Evolutionary conservation across 129 eudicot genomes (phyloP), one percentile per base, ranked within the genome.

Genomic region (Chrysanthemum makinoi): DNA sequence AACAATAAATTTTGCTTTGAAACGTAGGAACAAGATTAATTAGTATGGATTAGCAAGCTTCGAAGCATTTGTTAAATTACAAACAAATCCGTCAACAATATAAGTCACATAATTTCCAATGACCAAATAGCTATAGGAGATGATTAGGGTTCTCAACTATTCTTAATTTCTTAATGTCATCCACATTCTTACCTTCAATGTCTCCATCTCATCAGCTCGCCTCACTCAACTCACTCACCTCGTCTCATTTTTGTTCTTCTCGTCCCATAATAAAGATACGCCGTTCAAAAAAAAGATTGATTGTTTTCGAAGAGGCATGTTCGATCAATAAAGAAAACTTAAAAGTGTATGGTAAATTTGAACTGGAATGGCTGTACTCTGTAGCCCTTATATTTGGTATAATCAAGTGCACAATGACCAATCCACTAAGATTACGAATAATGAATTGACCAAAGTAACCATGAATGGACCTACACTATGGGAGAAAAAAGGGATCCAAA

Each of bases 401-500:
- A 63, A 62, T 69, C 70, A 70, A 69, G 75, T 76, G 75, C 75
- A 54, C 22, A 26, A 47, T 77, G 72, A 71, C 62, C 68, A 70
- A 39, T 78, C 81, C 72, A 70, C 46, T 64, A 15, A 54, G 35
- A 5, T 55, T 46, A 14, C 3, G 60, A 18, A n/a, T 10, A 39
- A 73, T 61, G 53, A 61, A 60, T 69, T 77, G 69, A 70, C 76
- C 26, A 61, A 61, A 69, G 11, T 52, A 43, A 69, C 66, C 67
- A 44, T 57, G 35, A 75, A 66, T 75, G 73, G 66, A 39, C 56
- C 75, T 59, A 59, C 75, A 50, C 26, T 24, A 3, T 28, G 67
- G 46, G 60, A 52, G 4, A n/a, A 47, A 57, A 68, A 76, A n/a
- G 28, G 62, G 9, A 18, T 50, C 80, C 71, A 70, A 63, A 62